Conservation (phyloP, 1,284 basidiomycete species). For the Malassezia arunalokei region DNA sequence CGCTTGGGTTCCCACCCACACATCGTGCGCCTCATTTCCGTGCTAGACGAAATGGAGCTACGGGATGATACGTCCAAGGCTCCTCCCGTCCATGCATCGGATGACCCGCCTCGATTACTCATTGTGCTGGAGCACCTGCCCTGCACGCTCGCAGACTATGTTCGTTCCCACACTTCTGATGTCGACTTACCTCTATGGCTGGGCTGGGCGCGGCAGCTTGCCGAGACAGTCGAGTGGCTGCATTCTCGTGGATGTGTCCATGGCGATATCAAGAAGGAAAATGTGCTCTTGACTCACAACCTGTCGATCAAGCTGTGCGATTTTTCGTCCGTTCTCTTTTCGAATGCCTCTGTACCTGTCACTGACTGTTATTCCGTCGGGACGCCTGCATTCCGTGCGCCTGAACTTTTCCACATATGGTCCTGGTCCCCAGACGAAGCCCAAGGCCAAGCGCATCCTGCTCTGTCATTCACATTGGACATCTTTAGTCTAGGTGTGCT, state of each 20-base stretch:
- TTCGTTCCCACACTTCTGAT: conserved; percentile 16
- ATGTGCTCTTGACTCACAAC: conserved; percentile 34
- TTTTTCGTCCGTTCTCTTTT: conserved; percentile 43
- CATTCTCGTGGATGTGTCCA: conserved; percentile 38
- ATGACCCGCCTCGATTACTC: conserved; percentile 31
- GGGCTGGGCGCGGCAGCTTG: conserved; percentile 33
- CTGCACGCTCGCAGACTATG: conserved; percentile 24
- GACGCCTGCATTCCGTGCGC: conserved; percentile 41
- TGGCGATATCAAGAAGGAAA: conserved; percentile 43
- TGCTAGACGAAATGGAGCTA: conserved; percentile 38
- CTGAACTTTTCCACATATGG: conserved; percentile 31
- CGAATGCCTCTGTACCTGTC: conserved; percentile 27
- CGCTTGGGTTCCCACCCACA: conserved; percentile 36
- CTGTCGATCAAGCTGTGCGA: conserved; percentile 39
- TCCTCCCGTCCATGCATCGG: background rate
- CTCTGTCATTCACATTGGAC: conserved; percentile 35
- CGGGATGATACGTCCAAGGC: background rate
- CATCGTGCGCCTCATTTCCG: conserved; percentile 34
- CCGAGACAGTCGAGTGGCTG: conserved; percentile 28
- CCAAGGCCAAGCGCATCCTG: conserved; percentile 25
- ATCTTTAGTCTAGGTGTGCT: conserved; percentile 39
- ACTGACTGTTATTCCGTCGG: conserved; percentile 35
- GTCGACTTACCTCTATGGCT: conserved; percentile 32
- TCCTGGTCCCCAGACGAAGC: conserved; percentile 32
- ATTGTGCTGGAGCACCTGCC: conserved; percentile 42